phyloP scores from a whole-genome alignment of 805 yeast genomes.

The Lachancea fermentati region DNA sequence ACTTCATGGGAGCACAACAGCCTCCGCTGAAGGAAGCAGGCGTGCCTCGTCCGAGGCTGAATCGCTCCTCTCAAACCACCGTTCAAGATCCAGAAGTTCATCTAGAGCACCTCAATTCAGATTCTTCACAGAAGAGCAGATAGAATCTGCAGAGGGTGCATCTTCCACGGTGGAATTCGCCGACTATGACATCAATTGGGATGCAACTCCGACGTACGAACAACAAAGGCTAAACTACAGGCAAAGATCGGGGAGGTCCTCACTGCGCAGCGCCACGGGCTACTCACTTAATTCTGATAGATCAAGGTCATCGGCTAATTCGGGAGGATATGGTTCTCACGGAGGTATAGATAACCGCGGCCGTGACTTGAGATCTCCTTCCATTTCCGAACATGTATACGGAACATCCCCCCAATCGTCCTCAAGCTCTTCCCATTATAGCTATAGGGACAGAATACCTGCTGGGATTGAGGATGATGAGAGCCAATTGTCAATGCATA shows the following conservation, averaged over 20 bases:
- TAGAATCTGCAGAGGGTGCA: conserved; percentile 78
- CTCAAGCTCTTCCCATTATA: conserved; percentile 34
- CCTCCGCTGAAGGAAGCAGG: conserved; percentile 27
- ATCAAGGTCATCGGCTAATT: conserved; percentile 16
- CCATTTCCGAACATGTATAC: conserved; percentile 4
- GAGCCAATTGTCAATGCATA: conserved; percentile 27
- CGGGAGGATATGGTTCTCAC: background rate
- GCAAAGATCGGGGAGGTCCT: conserved; percentile 22
- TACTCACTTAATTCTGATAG: conserved; percentile 6
- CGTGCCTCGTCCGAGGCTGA: conserved; percentile 26
- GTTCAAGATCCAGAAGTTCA: conserved; percentile 30
- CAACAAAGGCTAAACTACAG: conserved; percentile 37
- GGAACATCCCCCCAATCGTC: conserved; percentile 29
- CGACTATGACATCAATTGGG: conserved; percentile 75
- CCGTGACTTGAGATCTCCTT: too few relatives aligned
- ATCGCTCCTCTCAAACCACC: conserved; percentile 30
- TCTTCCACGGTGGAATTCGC: conserved; percentile 69
- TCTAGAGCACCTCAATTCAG: conserved; percentile 49
- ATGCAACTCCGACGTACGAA: conserved; percentile 42
- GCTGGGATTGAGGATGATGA: conserved; percentile 31
- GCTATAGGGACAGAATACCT: conserved; percentile 36
- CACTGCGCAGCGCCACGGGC: conserved; percentile 17
- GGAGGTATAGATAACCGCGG: background rate
- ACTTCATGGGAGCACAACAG: conserved; percentile 14
- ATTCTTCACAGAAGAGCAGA: conserved; percentile 78